Base-by-base conservation (phyloP, 805 yeast genomes). In the Pichia membranifaciens region DNA sequence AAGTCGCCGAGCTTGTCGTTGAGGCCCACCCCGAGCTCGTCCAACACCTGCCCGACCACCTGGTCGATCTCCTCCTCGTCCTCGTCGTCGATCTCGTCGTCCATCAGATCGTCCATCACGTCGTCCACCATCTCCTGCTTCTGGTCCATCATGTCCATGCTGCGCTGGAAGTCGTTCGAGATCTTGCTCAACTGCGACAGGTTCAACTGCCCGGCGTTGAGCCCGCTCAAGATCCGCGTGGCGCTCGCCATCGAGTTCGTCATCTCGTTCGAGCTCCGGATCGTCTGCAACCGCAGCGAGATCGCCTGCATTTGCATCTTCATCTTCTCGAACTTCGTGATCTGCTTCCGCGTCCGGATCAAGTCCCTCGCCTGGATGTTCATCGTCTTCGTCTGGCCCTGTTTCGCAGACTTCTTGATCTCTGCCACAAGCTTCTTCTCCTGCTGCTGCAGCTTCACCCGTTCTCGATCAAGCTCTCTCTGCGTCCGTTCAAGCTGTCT, bases 51-150 rank as follows among this genome's bases (percentile, higher is more conserved):
- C 59, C 82, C 80, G 43, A 95, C 93, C 44, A 90, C 84, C 58
- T 89, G 96, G 60, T 90, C 96, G 3, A 85, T 84, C 64, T 90
- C 96, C 54, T 84, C 93, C 49, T 67, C 71, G 53, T 85, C 95
- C 51, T 86, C 95, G 21, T 78, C 88, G 54, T 82, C 85, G 49
- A 87, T 80, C 58, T 87, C 97, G 58, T 83, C 88, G 45, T 84
- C 96, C 93, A 93, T 88, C 17, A 93, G 86, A 64, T 91, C 96
- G 62, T 93, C 99, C 58, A 93, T 84, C 17, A 96, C 95, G 62
- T 93, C 99, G 62, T 93, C 99, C 85, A 93, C 93, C 79, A 95
- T 87, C 64, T 95, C 99, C 66, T 95, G 98, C 60, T 96, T 83
- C 69, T 93, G 99, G 65, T 91, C 97, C 98, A 93, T 93, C 57